Base-by-base conservation (phyloP, 2,329 filamentous ascomycete genomes). In the Parastagonospora nodorum region DNA sequence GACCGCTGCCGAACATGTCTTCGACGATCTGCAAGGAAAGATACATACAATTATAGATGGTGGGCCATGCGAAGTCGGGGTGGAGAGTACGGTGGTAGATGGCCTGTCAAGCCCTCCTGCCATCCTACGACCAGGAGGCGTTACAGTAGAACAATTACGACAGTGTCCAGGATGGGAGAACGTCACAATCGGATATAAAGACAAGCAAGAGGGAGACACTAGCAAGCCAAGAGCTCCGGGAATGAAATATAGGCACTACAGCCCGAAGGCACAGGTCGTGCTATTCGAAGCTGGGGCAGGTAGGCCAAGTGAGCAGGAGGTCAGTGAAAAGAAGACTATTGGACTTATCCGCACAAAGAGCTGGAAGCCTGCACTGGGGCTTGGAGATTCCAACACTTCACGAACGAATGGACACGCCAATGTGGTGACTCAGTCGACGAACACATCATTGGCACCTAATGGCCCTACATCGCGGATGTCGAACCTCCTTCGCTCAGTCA, bases 161-260 rank as follows among this genome's bases (percentile, higher is more conserved):
- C 69, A 77, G 35, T 91, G 88, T 66, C 78, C 82, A 0, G 93
- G 93, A 1, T 99, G 94, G 93, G 88, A 92, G 69, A 77, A 83
- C 33, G 89, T 91, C 1, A 80, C 82, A 54, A 85, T 88, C 51
- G 93, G 84, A 9, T 97, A 97, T 73, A 86, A 88, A 67, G 91
- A 96, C 64, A 82, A 82, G 50, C 63, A 85, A 12, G 84, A 90
- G 63, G 80, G 84, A 15, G 87, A 84, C 5, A 48, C 58, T 4
- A 84, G 83, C 43, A 65, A 61, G 48, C 94, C 94, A 0, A 82
- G 90, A 49, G 94, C 94, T 1, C 94, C 94, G 0, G 94, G 94
- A 1, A 99, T 99, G 94, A 99, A 99, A 75, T 99, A 99, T 72
- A 90, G 94, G 69, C 94, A 99, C 72, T 99, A 99, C 68, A 96